Base-by-base conservation (phyloP, 331 rosid genomes). In the Quercus lobata region DNA sequence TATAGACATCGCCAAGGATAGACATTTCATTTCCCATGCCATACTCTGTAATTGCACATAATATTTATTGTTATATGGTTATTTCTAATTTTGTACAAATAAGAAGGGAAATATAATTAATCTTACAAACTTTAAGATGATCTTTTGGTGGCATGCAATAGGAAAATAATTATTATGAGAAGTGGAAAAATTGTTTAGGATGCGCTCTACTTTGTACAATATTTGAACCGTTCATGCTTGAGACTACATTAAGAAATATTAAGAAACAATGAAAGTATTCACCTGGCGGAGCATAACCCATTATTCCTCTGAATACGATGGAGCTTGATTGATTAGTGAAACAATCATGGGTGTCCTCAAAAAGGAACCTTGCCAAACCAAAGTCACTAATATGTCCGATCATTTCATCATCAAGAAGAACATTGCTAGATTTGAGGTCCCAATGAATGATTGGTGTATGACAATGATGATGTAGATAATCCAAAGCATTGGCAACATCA, bases 361-460 rank as follows among this genome's bases (percentile, higher is more conserved):
- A 79, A 19, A 87, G 73, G 75, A 91, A 80, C 24, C 73, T 91
- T 53, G 90, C 91, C 63, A 91, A 78, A 7, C 92, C 93, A 21
- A 89, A 91, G 70, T 91, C 93, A 74, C 93, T 87, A 77, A 89
- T 84, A 74, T 82, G 89, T 4, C 89, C 87, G 2, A 85, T 87
- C 82, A 87, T 68, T 76, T 87, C 86, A 56, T 78, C 44, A 71
- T 89, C 87, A 56, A 91, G 92, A 22, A 91, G 91, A 17, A 85
- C 72, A 69, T 91, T 91, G 76, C 88, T 85, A 5, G 91, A 87
- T 84, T 89, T 91, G 70, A 89, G 71, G 56, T 91, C 91, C 76
- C 90, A 87, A 70, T 91, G 93, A 78, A 84, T 90, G 22, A 89
- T 82, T 11, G 90, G 74, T 9, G 83, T 76, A 60, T 91, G 79